Conservation (phyloP, 2,329 filamentous ascomycete species). For the Davidsoniella virescens region DNA sequence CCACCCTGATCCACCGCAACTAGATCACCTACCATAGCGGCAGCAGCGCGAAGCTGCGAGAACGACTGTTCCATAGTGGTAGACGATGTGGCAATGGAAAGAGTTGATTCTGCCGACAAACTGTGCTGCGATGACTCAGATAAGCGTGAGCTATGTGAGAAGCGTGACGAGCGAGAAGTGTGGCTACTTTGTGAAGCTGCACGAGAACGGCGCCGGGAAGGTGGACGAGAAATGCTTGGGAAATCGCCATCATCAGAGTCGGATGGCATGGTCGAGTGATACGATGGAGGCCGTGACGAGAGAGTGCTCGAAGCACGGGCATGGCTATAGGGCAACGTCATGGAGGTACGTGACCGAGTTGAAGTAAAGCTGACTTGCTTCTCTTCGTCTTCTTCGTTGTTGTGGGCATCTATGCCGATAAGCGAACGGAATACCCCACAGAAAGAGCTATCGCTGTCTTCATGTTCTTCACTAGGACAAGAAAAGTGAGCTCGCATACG, state of each 20-base stretch:
- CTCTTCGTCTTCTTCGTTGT: background rate
- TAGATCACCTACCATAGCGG: slow-evolving; percentile 29
- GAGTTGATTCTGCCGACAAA: background rate
- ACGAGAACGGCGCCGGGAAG: background rate
- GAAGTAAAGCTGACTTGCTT: background rate
- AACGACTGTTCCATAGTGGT: slow-evolving; percentile 33
- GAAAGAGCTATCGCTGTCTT: background rate
- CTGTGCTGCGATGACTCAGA: slow-evolving; percentile 3
- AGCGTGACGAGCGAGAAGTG: background rate
- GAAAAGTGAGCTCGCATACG: background rate
- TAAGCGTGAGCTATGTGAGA: background rate
- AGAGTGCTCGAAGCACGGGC: background rate
- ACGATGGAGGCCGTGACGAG: background rate
- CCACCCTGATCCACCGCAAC: slow-evolving; percentile 27
- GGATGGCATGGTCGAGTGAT: background rate
- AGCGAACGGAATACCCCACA: background rate
- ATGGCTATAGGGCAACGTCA: no score
- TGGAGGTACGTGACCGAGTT: no score
- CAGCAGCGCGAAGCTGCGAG: slow-evolving; percentile 30
- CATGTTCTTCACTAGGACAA: background rate
- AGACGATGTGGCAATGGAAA: slow-evolving; percentile 12
- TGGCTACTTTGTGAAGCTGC: slow-evolving; percentile 7
- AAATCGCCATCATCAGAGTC: background rate
- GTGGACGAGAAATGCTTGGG: background rate
- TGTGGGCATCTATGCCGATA: background rate